Conservation (phyloP, 2,329 filamentous ascomycete genomes). For the Curvularia sp. region DNA sequence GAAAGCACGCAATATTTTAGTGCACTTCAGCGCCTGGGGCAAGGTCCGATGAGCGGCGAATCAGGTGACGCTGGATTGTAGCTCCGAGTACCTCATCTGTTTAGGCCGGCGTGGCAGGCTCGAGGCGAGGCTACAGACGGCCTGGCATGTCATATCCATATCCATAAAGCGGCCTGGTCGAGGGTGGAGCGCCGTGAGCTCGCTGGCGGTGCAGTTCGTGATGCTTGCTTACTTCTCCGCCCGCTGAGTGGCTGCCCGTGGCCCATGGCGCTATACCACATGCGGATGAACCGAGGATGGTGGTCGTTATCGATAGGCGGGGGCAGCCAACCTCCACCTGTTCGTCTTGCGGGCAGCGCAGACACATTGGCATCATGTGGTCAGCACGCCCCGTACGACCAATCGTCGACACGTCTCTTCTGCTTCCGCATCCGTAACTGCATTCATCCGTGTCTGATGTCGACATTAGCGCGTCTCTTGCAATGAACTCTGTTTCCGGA, state of each 20-base stretch:
- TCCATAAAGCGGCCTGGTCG: conserved; percentile 6
- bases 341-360: conserved; percentile 24
- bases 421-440: conserved; percentile 15
- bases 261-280: conserved; percentile 23
- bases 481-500: conserved; percentile 47
- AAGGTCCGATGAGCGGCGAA: conserved; percentile 25
- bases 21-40: conserved; percentile 25
- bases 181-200: conserved; percentile 12
- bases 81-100: conserved; percentile 15
- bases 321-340: conserved; percentile 23
- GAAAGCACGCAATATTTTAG: conserved; percentile 33
- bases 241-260: conserved; percentile 23
- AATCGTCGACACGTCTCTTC: conserved; percentile 24
- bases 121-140: conserved; percentile 20
- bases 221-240: conserved; percentile 23
- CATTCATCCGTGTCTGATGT: conserved; percentile 42
- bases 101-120: conserved; percentile 5
- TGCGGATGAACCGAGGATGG: conserved; percentile 23
- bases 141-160: not conserved
- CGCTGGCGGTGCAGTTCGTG: conserved; percentile 1
- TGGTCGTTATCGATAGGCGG: conserved; percentile 31
- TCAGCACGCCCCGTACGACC: conserved; percentile 25
- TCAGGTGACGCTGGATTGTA: conserved; percentile 19
- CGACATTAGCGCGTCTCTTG: conserved; percentile 41
- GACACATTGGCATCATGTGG: conserved; percentile 31